These are phyloP conservation scores for Falciphora oryzae DNA, from an alignment of 2,329 filamentous ascomycete species.

Conservation along the genomic window DNA sequence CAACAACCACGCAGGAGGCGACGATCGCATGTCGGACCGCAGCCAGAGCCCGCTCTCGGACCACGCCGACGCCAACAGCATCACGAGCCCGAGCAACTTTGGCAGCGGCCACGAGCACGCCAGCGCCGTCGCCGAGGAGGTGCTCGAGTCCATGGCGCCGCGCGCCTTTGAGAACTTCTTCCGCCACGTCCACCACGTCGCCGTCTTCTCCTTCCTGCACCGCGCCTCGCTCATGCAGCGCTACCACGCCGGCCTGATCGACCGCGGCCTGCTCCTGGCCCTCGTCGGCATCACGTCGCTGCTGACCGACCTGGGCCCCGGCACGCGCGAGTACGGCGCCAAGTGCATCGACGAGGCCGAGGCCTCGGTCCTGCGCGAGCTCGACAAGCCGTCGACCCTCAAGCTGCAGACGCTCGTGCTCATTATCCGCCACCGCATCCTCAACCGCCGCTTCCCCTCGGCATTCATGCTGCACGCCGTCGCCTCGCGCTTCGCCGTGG, in stretches of 20 bases:
- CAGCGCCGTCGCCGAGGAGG: slow-evolving; percentile 28
- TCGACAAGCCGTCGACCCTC: slow-evolving; percentile 50
- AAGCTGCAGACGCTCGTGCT: slow-evolving; percentile 44
- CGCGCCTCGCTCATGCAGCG: slow-evolving; percentile 55
- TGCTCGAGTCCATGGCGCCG: slow-evolving; percentile 42
- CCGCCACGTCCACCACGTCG: slow-evolving; percentile 52
- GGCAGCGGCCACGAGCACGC: slow-evolving; percentile 15
- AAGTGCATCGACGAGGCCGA: slow-evolving; percentile 52
- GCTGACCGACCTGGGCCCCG: slow-evolving; percentile 45
- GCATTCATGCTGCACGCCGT: slow-evolving; percentile 42
- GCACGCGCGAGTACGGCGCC: slow-evolving; percentile 45
- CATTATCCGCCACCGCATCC: slow-evolving; percentile 41
- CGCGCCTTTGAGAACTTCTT: slow-evolving; percentile 53
- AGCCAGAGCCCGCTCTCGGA: slow-evolving; percentile 10
- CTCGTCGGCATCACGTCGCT: slow-evolving; percentile 51
- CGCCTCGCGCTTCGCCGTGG: slow-evolving; percentile 42
- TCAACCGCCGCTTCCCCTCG: slow-evolving; percentile 37
- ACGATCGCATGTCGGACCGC: slow-evolving; percentile 6
- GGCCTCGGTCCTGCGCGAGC: slow-evolving; percentile 43
- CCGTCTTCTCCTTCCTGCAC: slow-evolving; percentile 53
- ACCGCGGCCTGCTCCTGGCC: slow-evolving; percentile 46
- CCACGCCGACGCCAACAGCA: slow-evolving; percentile 16
- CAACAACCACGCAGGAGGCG: background rate
- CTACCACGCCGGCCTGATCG: slow-evolving; percentile 50
- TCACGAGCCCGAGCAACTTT: slow-evolving; percentile 17